Evolutionary conservation across 2,329 filamentous ascomycete genomes (phyloP), one percentile per base, ranked within the genome.

Genomic region (Sclerotinia subarctica): DNA sequence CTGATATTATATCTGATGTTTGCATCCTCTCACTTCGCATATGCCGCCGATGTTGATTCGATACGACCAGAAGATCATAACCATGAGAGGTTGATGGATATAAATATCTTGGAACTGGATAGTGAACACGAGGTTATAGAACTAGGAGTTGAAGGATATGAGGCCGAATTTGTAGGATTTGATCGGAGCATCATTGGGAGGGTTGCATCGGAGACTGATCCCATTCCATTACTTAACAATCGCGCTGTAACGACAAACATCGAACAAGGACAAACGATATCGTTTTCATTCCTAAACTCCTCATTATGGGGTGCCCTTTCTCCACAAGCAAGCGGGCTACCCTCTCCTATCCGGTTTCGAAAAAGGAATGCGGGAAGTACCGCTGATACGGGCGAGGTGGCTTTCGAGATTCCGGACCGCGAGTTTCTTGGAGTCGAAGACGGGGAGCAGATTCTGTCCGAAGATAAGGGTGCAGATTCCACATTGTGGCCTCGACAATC

Each of bases 101-200:
- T 71, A 52, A 71, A 74, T 32, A 69, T 77, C n/a, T 71, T 77
- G 42, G 77, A 78, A 46, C 72, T 71, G 15, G 73, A 74, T 11
- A 71, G 74, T 13, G 73, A 73, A 8, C 72, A 74, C 5, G 77
- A 79, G 13, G 70, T 76, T 42, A 73, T 76, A 52, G 77, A 80
- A 29, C 59, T 75, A 62, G 72, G 72, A 68, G 77, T 74, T 56
- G 74, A 76, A 19, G 75, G 75, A 24, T 91, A 91, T 76, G 83
- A 87, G 73, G 83, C 88, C 4, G 83, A 86, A 3, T 91, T 92
- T 76, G 73, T 80, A 13, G 80, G 84, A 10, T 86, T 90, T 73
- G 86, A 87, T 72, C 82, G 86, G 71, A 84, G 84, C 68, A 85
- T 92, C 54, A 80, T 91, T 69, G 88, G 89, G 58, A 84, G 88